Conservation (phyloP, 805 yeast genomes). For the Jamesozyma lodderae region DNA sequence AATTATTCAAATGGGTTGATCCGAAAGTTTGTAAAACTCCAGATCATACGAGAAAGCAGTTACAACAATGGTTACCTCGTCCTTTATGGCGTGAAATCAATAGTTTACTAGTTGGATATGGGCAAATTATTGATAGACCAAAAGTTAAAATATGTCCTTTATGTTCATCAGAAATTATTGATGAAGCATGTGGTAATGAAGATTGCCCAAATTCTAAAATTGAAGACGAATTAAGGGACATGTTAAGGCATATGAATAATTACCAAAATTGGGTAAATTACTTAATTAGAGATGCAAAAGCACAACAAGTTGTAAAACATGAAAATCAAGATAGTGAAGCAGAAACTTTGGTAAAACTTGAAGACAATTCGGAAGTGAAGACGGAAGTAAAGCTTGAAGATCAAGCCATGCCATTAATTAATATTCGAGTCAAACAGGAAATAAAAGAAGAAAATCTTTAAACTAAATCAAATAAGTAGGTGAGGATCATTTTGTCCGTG, state of each 20-base stretch:
- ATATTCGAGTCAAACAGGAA: too few relatives aligned
- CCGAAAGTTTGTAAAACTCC: slow-evolving; percentile 46
- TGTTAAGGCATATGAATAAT: slow-evolving; percentile 8
- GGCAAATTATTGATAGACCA: slow-evolving; percentile 79
- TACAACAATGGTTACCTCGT: slow-evolving; percentile 67
- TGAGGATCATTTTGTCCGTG: too few relatives aligned
- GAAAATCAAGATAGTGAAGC: too few relatives aligned
- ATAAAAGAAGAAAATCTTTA: too few relatives aligned
- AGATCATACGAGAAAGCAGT: slow-evolving; percentile 57
- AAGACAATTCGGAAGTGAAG: too few relatives aligned
- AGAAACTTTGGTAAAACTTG: too few relatives aligned
- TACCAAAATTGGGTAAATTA: slow-evolving; percentile 11
- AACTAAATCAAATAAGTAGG: too few relatives aligned
- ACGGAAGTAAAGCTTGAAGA: too few relatives aligned
- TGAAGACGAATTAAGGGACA: slow-evolving; percentile 3
- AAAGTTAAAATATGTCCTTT: slow-evolving; percentile 33
- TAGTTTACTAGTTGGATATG: slow-evolving; percentile 85
- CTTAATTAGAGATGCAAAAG: slow-evolving; percentile 3
- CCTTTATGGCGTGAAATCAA: slow-evolving; percentile 78
- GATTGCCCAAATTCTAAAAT: neutral
- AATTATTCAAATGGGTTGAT: slow-evolving; percentile 72
- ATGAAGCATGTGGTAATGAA: slow-evolving; percentile 1
- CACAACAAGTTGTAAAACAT: too few relatives aligned
- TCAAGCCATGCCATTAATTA: too few relatives aligned
- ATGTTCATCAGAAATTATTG: slow-evolving; percentile 1